Evolutionary conservation across 805 yeast species (phyloP).

Genomic region (Dipodascus albidus): DNA sequence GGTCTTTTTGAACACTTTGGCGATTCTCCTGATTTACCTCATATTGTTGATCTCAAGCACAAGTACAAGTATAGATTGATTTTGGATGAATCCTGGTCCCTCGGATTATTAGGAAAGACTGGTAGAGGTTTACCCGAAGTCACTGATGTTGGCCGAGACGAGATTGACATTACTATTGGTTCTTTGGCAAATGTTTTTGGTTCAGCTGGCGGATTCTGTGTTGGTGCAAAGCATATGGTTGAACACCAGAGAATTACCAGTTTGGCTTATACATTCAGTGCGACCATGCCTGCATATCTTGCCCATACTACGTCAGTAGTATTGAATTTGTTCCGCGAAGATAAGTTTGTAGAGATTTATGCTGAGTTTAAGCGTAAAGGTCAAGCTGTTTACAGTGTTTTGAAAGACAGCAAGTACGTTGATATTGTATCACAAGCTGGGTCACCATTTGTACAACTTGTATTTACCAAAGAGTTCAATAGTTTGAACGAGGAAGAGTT

Average conservation of each 20-base stretch:
- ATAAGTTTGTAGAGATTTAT: conserved; percentile 3
- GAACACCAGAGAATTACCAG: conserved; percentile 89
- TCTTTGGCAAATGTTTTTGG: conserved; percentile 74
- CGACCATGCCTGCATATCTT: conserved; percentile 86
- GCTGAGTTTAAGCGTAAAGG: conserved; percentile 5
- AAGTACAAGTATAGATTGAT: conserved; percentile 77
- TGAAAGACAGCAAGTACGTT: conserved; percentile 24
- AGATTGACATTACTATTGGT: conserved; percentile 79
- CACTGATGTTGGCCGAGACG: conserved; percentile 50
- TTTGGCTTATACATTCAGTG: conserved; percentile 84
- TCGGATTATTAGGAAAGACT: conserved; percentile 74
- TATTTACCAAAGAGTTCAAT: conserved; percentile 13
- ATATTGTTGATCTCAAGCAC: conserved; percentile 61
- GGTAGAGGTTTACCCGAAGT: conserved; percentile 84
- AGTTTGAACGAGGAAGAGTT: conserved; percentile 22
- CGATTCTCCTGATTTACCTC: conserved; percentile 60
- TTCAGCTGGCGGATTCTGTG: conserved; percentile 88
- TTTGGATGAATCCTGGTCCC: conserved; percentile 76
- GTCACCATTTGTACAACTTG: conserved; percentile 50
- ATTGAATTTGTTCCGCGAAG: conserved; percentile 22
- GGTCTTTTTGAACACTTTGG: conserved; percentile 78
- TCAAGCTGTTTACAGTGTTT: conserved; percentile 4
- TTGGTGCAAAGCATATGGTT: conserved; percentile 73
- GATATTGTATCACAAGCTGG: conserved; percentile 42
- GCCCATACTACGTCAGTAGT: conserved; percentile 32